Base-by-base conservation (phyloP, 2,329 filamentous ascomycete genomes). In the Paecilomyces variotii region DNA sequence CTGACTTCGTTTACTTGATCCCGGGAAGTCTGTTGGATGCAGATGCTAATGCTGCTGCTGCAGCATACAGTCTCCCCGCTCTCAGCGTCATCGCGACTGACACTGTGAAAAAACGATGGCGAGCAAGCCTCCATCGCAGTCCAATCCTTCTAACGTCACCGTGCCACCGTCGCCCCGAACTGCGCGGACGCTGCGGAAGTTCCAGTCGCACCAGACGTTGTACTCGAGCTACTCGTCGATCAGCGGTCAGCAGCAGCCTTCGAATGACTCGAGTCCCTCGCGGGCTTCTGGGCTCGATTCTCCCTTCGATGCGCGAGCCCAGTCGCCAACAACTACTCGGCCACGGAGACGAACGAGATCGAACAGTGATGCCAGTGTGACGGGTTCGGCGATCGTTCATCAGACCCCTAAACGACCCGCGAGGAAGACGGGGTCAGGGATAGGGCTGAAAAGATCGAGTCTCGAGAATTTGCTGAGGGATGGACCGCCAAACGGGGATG, bases 391-490 rank as follows among this genome's bases (percentile, higher is more conserved):
- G 25, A 59, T 63, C 49, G 62, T 67, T 39, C 58, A 45, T 45
- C 39, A 63, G 55, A 63, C 64, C n/a, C 68, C 69, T 53, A 71
- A 70, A 62, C 67, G 73, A 34, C 65, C 73, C 24, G 70, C 70
- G 52, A 71, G 75, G 74, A 72, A 80, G 77, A 70, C 79, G 65
- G 63, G 76, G 65, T 65, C 72, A 71, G 65, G 80, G 60, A 65
- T 78, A 60, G 69, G 74, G 24, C 53, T 77, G 26, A 78, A 81
- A 73, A 68, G 79, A 70, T 74, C 80, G 70, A 67, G 79, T 25
- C 75, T 97, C 28, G 90, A 96, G 70, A 80, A 85, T 62, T 81
- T 96, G 53, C 80, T 97, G 53, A 85, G 90, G 64, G 90, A 93
- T 62, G 92, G 91, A 0, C 90, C 91, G 1, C 84, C 85, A 1